These are phyloP conservation scores for Trypanosoma congolense DNA, from an alignment of 208 protist genomes.

Conservation along the genomic window DNA sequence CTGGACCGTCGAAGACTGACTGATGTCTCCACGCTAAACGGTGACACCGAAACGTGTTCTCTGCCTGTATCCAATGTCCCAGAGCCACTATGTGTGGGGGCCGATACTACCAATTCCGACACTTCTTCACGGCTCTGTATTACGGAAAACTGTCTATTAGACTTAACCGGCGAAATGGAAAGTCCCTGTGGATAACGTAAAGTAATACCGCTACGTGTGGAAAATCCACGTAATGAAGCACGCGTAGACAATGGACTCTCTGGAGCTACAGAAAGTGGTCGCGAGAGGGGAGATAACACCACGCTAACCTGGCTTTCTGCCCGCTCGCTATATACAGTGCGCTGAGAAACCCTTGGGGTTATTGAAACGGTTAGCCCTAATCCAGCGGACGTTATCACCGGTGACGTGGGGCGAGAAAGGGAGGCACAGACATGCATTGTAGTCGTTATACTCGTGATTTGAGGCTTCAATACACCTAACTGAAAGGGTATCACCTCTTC, in stretches of 20 bases:
- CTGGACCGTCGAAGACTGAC: not conserved
- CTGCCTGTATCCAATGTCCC: not conserved
- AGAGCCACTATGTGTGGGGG: not conserved
- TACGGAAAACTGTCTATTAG: not conserved
- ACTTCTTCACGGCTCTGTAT: not conserved
- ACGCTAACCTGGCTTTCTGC: conserved; percentile 25
- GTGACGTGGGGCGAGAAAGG: conserved; percentile 10
- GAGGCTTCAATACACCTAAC: not conserved
- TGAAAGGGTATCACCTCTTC: not conserved
- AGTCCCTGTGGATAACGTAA: not conserved
- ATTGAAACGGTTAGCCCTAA: conserved; percentile 3
- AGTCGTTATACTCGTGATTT: not conserved
- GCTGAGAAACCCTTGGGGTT: conserved; percentile 8
- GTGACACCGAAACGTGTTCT: not conserved
- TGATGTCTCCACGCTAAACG: not conserved
- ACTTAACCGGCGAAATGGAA: not conserved
- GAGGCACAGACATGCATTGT: conserved; percentile 1
- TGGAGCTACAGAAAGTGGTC: conserved; percentile 21
- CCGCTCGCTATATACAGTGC: not conserved
- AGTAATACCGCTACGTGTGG: conserved; percentile 7
- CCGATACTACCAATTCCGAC: not conserved
- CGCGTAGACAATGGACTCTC: conserved; percentile 16
- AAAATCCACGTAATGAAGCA: conserved; percentile 12
- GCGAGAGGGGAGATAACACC: conserved; percentile 38
- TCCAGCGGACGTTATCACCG: not conserved